phyloP scores from a whole-genome alignment of 768 basidiomycete genomes.

The Trametes punicea region DNA sequence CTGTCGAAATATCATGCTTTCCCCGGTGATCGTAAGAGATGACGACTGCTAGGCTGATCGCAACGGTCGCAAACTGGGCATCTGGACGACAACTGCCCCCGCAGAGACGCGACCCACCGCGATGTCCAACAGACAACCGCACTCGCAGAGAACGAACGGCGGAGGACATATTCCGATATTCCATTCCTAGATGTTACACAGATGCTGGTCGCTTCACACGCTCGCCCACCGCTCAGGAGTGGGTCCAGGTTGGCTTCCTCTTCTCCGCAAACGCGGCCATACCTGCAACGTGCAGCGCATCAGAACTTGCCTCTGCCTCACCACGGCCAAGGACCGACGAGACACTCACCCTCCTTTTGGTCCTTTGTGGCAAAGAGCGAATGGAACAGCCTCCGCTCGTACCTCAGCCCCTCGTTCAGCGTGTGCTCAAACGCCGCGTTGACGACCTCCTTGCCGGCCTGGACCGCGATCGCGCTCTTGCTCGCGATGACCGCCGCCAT shows the following conservation, averaged over 20 bases:
- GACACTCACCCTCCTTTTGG: constrained; percentile 83
- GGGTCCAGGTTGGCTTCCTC: constrained; percentile 79
- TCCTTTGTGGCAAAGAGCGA: constrained; percentile 89
- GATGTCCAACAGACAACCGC: no score
- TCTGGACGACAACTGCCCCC: no score
- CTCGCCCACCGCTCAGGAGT: constrained; percentile 38
- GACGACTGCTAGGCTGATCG: no score
- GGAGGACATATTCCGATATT: neutral
- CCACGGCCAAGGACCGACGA: neutral
- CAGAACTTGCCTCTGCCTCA: constrained; percentile 7
- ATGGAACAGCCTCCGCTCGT: constrained; percentile 90
- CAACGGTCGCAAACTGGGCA: no score
- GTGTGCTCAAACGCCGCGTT: constrained; percentile 86
- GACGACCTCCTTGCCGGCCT: constrained; percentile 91
- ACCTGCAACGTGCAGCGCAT: constrained; percentile 44
- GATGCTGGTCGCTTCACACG: neutral
- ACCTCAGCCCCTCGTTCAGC: constrained; percentile 77
- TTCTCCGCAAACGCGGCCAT: constrained; percentile 96
- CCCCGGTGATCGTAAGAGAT: no score
- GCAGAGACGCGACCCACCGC: no score
- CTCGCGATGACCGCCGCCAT: constrained; percentile 76
- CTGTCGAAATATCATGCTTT: no score
- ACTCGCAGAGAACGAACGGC: no score
- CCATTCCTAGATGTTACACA: neutral
- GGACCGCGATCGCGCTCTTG: constrained; percentile 79